phyloP scores from a whole-genome alignment of 2,329 filamentous ascomycete genomes.

The Colletotrichum melonis region DNA sequence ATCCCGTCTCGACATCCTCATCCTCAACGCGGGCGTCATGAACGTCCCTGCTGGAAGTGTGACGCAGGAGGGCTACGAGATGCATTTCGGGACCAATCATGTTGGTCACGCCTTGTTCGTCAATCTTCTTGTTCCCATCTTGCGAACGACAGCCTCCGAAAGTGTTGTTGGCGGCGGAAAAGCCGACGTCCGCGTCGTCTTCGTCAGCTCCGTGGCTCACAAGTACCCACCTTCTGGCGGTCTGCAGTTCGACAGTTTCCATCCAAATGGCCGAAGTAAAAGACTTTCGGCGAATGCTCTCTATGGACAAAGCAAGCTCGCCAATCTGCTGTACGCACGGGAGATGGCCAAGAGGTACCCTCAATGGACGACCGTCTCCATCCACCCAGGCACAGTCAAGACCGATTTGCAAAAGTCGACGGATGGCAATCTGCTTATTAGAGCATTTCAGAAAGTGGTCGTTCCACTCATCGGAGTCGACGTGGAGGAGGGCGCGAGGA shows the following conservation, averaged over 20 bases:
- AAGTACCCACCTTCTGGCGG: slow-evolving; percentile 26
- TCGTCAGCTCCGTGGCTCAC: slow-evolving; percentile 42
- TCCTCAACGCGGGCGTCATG: slow-evolving; percentile 52
- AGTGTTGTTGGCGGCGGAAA: slow-evolving; percentile 31
- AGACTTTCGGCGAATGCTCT: no score
- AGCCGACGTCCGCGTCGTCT: slow-evolving; percentile 40
- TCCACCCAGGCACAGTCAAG: slow-evolving; percentile 59
- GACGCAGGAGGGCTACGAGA: slow-evolving; percentile 45
- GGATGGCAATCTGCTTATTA: no score
- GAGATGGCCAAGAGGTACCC: slow-evolving; percentile 57
- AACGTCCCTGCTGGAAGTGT: slow-evolving; percentile 39
- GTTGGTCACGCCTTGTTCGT: slow-evolving; percentile 44
- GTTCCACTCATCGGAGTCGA: background rate
- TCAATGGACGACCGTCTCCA: slow-evolving; percentile 53
- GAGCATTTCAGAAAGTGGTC: no score
- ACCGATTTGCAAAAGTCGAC: slow-evolving; percentile 33
- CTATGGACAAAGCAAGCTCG: slow-evolving; percentile 63
- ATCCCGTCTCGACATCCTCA: slow-evolving; percentile 52
- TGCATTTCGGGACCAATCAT: slow-evolving; percentile 50
- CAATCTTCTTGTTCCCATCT: slow-evolving; percentile 46
- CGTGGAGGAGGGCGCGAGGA: slow-evolving; percentile 43
- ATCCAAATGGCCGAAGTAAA: slow-evolving; percentile 46
- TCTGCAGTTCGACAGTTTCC: slow-evolving; percentile 43
- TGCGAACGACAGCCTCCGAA: slow-evolving; percentile 28
- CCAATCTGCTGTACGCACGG: slow-evolving; percentile 58